Percentiles rank a stretch among this genome's conserved stretches.
Conservation (phyloP, 2,329 filamentous ascomycete genomes). For the Aspergillus sp. region DNA sequence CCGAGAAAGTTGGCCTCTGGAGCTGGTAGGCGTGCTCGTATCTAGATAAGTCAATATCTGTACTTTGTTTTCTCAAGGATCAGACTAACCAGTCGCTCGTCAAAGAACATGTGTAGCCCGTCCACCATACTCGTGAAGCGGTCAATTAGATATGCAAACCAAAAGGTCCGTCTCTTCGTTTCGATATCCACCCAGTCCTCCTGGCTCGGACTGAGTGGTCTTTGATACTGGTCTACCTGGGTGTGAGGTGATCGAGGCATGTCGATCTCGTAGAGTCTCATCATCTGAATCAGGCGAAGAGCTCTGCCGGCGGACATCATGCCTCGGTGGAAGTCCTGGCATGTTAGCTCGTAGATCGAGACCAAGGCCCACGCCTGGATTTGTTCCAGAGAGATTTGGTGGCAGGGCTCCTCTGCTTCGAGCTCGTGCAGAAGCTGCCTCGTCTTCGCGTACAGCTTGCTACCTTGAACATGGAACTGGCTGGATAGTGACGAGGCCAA, state of each 20-base stretch:
- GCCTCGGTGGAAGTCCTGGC: conserved; percentile 23
- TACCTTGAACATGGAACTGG: neutral
- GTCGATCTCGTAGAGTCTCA: conserved; percentile 31
- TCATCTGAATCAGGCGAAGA: conserved; percentile 33
- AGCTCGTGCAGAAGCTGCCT: neutral
- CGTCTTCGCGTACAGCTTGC: neutral
- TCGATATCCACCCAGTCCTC: conserved; percentile 27
- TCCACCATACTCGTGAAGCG: conserved; percentile 30
- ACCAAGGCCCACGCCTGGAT: conserved; percentile 13
- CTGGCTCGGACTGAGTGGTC: neutral
- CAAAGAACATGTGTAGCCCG: conserved; percentile 28
- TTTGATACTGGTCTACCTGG: conserved; percentile 6
- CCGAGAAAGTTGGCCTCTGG: conserved; percentile 1
- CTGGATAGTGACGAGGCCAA: neutral
- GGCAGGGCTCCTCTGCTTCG: neutral
- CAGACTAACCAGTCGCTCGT: conserved; percentile 22
- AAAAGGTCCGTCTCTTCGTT: conserved; percentile 37
- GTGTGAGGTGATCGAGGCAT: conserved; percentile 1
- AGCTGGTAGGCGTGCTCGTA: neutral
- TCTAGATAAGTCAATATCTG: neutral
- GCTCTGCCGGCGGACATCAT: conserved; percentile 32
- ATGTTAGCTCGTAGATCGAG: conserved; percentile 11
- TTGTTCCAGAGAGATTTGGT: conserved; percentile 13
- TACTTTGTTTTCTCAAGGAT: too few relatives aligned
- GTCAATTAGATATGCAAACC: conserved; percentile 40